Evolutionary conservation across 371 early-diverging fungal genomes (phyloP), one percentile per base, ranked within the genome.

Genomic region (Haplosporangium sp.): DNA sequence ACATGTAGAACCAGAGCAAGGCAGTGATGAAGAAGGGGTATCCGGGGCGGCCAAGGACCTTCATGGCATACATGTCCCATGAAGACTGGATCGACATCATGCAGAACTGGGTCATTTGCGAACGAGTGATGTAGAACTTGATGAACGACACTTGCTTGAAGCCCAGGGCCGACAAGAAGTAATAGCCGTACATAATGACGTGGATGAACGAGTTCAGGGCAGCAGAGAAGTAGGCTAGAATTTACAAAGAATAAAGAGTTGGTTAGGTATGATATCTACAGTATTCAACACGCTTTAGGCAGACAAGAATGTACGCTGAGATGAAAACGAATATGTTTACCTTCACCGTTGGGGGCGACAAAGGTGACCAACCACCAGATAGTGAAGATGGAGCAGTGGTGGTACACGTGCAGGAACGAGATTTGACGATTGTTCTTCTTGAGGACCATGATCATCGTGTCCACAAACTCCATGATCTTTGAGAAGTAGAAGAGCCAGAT

Each of bases 161-260:
- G 18, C 84, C 83, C 23, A 84, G 38, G 10, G 82, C 75, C 10
- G 85, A 83, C 55, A 82, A 59, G 66, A 86, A 82, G 67, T 86
- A 90, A 80, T 90, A 90, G 16, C 85, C 86, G 67, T 89, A 90
- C 90, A 90, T 90, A 62, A 90, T 80, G 36, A 89, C 88, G 57
- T 90, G 90, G 54, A 90, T 85, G 64, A 86, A 83, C 42, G 86
- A 87, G 83, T 90, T 90, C 64, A 89, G 83, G 14, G 83, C 74
- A 29, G 88, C 88, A 36, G 86, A 83, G 65, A 89, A 86, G 81
- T 88, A 89, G n/a, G 84, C 81, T 79, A 62, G 40, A 42, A 29
- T 29, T 43, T 12, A 20, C 7, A 51, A 43, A 9, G n/a, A 52
- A 45, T 38, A 37, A 41, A 16, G 14, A 56, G 21, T 29, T 29